Evolutionary conservation across 2,329 filamentous ascomycete genomes (phyloP).

Genomic region (Aspergillus brasiliensis): DNA sequence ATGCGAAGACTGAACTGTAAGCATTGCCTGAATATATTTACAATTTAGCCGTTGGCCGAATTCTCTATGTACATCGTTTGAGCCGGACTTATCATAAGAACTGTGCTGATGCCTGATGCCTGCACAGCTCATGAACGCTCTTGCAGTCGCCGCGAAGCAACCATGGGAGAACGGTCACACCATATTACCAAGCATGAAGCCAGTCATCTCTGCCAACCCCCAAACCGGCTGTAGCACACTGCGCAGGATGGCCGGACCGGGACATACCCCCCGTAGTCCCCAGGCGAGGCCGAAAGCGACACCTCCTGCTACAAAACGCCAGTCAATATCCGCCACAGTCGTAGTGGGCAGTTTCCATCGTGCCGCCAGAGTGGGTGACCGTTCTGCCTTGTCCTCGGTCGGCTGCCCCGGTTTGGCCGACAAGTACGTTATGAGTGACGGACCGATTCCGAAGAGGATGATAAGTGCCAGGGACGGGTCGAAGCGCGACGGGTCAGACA

Average conservation of each 20-base stretch:
- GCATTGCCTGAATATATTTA: slow-evolving; percentile 24
- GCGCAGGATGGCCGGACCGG: slow-evolving; percentile 54
- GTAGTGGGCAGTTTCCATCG: slow-evolving; percentile 49
- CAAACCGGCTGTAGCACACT: slow-evolving; percentile 50
- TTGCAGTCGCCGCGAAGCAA: too few relatives aligned
- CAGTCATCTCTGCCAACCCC: slow-evolving; percentile 51
- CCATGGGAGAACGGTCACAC: slow-evolving; percentile 19
- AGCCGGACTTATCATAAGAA: background rate
- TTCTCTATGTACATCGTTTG: background rate
- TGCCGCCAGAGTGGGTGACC: slow-evolving; percentile 44
- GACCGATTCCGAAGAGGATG: slow-evolving; percentile 53
- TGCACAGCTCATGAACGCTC: slow-evolving; percentile 20
- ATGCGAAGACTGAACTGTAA: slow-evolving; percentile 47
- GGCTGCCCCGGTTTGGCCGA: slow-evolving; percentile 31
- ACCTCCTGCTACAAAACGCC: slow-evolving; percentile 51
- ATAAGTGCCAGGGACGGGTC: slow-evolving; percentile 55
- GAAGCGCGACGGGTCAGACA: slow-evolving; percentile 47
- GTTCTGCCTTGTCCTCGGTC: slow-evolving; percentile 21
- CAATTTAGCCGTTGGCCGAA: slow-evolving; percentile 5
- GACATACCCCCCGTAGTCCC: slow-evolving; percentile 55
- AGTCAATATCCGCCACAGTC: slow-evolving; percentile 51
- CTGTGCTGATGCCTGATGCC: slow-evolving; percentile 17
- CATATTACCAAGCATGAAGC: slow-evolving; percentile 49
- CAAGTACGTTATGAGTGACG: slow-evolving; percentile 44
- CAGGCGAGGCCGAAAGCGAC: slow-evolving; percentile 54